Conservation (phyloP, 345 rosid genomes). For the Sonneratia caseolaris region DNA sequence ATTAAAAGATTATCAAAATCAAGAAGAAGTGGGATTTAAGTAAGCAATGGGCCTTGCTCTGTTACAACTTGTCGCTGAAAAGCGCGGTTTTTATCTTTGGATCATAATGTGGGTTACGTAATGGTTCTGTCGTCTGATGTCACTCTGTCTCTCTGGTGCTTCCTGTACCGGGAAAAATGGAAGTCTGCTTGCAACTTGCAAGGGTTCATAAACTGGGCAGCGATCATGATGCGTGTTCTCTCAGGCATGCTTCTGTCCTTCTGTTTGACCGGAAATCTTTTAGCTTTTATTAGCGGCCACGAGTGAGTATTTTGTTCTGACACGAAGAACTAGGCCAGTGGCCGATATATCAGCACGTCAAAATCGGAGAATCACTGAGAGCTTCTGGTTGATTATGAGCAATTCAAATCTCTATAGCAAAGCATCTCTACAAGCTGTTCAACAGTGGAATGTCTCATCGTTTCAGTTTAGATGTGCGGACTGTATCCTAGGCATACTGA, state of each 20-base stretch:
- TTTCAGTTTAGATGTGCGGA: background rate
- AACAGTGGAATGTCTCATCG: background rate
- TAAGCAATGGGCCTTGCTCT: background rate
- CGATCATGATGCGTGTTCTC: background rate
- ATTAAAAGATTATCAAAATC: background rate
- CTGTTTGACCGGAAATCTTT: background rate
- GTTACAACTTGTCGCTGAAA: background rate
- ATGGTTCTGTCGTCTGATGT: background rate
- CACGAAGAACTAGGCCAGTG: background rate
- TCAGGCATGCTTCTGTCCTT: background rate
- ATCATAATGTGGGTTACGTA: slow-evolving; percentile 1
- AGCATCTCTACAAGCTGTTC: background rate
- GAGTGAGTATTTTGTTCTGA: background rate
- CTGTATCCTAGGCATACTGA: background rate
- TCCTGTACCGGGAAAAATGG: background rate
- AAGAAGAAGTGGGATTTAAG: background rate
- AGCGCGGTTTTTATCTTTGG: background rate
- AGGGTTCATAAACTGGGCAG: background rate
- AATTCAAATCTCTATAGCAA: background rate
- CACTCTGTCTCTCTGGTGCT: background rate
- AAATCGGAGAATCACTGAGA: background rate
- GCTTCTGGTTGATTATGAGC: background rate
- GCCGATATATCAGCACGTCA: background rate
- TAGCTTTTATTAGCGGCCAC: background rate
- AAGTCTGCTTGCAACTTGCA: background rate